A percentile compares a stretch with the other conserved stretches of the same genome.
phyloP scores from a whole-genome alignment of 2,329 filamentous ascomycete species.

The Trichoderma afroharzianum region DNA sequence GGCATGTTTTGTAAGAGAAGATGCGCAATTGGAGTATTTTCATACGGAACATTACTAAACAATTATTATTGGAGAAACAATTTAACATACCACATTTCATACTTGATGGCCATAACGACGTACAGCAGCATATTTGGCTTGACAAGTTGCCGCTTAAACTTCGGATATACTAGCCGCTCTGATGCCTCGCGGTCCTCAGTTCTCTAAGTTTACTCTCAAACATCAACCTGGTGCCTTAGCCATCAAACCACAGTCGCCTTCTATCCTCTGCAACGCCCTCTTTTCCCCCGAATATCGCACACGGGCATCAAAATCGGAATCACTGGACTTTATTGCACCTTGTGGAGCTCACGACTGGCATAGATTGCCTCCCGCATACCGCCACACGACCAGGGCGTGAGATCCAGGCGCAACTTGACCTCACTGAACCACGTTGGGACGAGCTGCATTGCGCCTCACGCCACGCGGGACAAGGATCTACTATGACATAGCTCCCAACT shows the following conservation, averaged over 20 bases:
- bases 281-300: not conserved
- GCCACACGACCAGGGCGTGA: not conserved
- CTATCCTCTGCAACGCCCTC: not conserved
- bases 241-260: not conserved
- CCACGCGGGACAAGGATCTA: not conserved
- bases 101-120: not conserved
- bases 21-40: too few relatives aligned
- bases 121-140: not conserved
- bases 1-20: too few relatives aligned
- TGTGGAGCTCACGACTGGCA: too few relatives aligned
- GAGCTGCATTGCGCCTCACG: not conserved
- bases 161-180: not conserved
- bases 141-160: constrained; percentile 10
- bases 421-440: not conserved
- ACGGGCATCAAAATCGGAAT: not conserved
- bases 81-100: not conserved
- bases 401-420: not conserved
- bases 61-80: not conserved
- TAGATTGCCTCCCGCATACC: not conserved
- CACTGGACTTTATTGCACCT: not conserved
- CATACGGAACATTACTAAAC: too few relatives aligned
- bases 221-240: not conserved
- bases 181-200: not conserved
- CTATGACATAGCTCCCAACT: not conserved
- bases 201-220: constrained; percentile 7